These are phyloP conservation scores for Taphrina sp. DNA, from an alignment of 1,139 yeast genomes.

Conservation along the genomic window DNA sequence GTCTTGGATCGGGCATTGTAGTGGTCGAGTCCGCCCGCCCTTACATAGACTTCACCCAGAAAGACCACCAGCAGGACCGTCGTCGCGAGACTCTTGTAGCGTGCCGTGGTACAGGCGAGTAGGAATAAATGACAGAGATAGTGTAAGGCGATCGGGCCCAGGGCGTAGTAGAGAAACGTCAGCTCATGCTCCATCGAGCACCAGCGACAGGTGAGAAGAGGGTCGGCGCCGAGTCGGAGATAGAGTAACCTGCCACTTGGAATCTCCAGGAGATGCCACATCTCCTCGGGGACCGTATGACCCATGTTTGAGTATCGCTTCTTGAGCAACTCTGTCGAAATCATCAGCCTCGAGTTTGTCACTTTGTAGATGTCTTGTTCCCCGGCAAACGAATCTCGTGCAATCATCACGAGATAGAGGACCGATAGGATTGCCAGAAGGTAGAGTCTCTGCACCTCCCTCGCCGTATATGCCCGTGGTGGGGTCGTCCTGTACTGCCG, in stretches of 20 bases:
- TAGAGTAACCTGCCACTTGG: constrained; percentile 1
- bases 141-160: constrained; percentile 5
- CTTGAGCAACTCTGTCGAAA: constrained; percentile 8
- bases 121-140: constrained; percentile 5
- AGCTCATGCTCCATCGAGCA: constrained; percentile 9
- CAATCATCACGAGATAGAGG: not conserved
- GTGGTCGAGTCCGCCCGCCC: constrained; percentile 20
- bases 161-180: constrained; percentile 4
- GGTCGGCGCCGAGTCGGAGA: constrained; percentile 13
- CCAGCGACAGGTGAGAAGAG: constrained; percentile 18
- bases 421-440: not conserved
- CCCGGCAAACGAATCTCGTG: not conserved
- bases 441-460: constrained; percentile 2
- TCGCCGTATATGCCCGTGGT: not conserved
- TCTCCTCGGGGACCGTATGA: not conserved
- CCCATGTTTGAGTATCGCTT: constrained; percentile 1
- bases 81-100: not conserved
- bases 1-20: constrained; percentile 7
- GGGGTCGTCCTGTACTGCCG: constrained; percentile 7
- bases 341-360: constrained; percentile 23
- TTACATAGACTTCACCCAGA: constrained; percentile 7
- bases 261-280: constrained; percentile 16
- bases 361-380: constrained; percentile 5
- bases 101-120: constrained; percentile 1
- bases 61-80: constrained; percentile 1